Base-by-base conservation (phyloP, 208 protist genomes). In the Trypanosoma melophagium region DNA sequence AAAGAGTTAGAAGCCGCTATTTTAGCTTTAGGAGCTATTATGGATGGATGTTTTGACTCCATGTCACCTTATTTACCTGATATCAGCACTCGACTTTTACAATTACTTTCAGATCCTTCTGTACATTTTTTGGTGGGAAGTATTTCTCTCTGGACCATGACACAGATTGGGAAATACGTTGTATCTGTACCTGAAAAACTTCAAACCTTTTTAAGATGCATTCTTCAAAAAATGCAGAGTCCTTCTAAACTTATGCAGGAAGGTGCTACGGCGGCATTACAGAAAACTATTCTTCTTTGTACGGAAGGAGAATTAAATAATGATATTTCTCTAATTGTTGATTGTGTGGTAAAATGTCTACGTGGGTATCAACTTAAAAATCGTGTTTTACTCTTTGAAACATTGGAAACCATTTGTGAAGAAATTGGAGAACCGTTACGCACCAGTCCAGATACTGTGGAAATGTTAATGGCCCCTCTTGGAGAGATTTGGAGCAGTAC, bases 81-180 rank as follows among this genome's bases (percentile, higher is more conserved):
- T 31, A 87, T 98, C 31, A 83, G 83, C 60, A 61, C 74, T 22
- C 87, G 83, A 40, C 67, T 98, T 28, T 68, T 97, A 38, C 53
- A 86, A 57, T 60, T 93, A 25, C 80, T 97, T n/a, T 67, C 83
- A 54, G 71, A 85, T 31, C 31, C 66, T 17, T 68, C 79, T 47
- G 85, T 84, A 22, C 90, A 97, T 64, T 95, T 95, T 60, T 80
- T 98, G 14, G 90, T 98, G 0, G 81, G 90, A 19, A 84, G 56
- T 59, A 98, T 97, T 53, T 86, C 90, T 0, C 89, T 96, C 25
- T 98, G 96, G 95, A 89, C 92, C 0, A 73, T 90, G 53, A 89
- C 86, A 12, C 87, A 93, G 45, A 70, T 92, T 44, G 84, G 80
- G 45, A 28, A 59, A 40, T 95, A 80, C 76, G 66, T 95, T 45